phyloP scores from a whole-genome alignment of 1,284 basidiomycete genomes.

The Exobasidium rhododendri region DNA sequence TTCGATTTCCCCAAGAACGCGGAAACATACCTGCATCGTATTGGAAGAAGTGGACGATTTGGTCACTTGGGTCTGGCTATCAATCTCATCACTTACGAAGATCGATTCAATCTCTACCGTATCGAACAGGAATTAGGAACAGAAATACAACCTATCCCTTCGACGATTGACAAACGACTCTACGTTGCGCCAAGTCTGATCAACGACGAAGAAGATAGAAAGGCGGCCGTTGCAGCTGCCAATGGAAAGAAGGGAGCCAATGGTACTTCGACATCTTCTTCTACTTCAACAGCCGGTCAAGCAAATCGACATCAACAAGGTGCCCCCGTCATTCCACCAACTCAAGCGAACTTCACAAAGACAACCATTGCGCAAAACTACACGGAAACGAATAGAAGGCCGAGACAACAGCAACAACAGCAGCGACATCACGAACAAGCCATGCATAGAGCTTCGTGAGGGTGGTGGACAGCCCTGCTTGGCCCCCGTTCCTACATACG shows the following conservation, averaged over 20 bases:
- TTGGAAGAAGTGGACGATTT: constrained; percentile 94
- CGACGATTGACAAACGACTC: constrained; percentile 82
- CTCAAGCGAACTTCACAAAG: constrained; percentile 53
- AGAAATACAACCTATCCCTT: constrained; percentile 93
- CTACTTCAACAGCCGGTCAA: constrained; percentile 8
- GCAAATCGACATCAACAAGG: constrained; percentile 39
- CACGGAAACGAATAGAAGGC: constrained; percentile 46
- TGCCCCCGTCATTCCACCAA: constrained; percentile 52
- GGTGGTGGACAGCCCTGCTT: background rate
- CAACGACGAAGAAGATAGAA: constrained; percentile 20
- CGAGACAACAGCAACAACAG: background rate
- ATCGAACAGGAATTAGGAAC: constrained; percentile 98
- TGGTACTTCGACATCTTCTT: constrained; percentile 27
- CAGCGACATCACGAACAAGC: background rate
- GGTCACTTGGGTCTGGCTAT: constrained; percentile 96
- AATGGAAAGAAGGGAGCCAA: constrained; percentile 15
- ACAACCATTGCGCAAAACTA: constrained; percentile 48
- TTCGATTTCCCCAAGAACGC: constrained; percentile 99
- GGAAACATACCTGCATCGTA: constrained; percentile 95
- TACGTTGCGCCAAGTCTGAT: constrained; percentile 60
- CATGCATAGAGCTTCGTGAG: background rate
- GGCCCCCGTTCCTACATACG: background rate
- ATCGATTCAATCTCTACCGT: constrained; percentile 93
- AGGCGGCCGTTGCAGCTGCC: constrained; percentile 14
- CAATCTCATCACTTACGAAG: constrained; percentile 81